Base-by-base conservation (phyloP, 495 filamentous ascomycete species). In the Talaromyces wortmannii region DNA sequence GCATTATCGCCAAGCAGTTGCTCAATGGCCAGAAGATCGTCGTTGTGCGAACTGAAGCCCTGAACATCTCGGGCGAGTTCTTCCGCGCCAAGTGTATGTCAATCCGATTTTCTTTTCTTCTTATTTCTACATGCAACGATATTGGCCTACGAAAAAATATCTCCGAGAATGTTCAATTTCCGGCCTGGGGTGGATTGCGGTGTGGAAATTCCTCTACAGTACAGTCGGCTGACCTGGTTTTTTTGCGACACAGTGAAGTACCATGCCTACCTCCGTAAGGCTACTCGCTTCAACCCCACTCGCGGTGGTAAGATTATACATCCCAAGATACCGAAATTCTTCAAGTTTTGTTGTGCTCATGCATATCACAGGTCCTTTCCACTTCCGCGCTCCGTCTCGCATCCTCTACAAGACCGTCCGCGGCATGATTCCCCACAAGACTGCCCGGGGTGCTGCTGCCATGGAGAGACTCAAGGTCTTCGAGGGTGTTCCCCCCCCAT, bases 61-160 rank as follows among this genome's bases (percentile, higher is more conserved):
- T 98, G 71, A 97, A 97, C 85, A 97, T 98, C 84, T 98, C 94
- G 66, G 94, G 94, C 80, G 94, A 97, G 81, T 98, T 98, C 89
- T 98, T 97, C 87, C 90, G 94, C 69, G 86, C 92, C 67, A 98
- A 98, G 85, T 87, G 94, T 98, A 95, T 78, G 94, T 92, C 60
- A 50, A 68, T 50, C 53, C 52, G 49, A 23, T 59, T 48, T 55
- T 55, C 42, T 57, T 12, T 51, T 58, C 53, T 40, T 45, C 48
- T 32, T 23, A 51, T 52, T 30, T 49, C 51, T 58, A 49, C 48
- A 45, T 43, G 53, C 52, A 54, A 51, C 10, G 50, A 31, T 48
- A 32, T 31, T 33, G 48, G 60, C 6, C 43, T 15, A 44, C 8
- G 29, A 46, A 31, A 59, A 62, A 15, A 60, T 45, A 15, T 40